phyloP scores from a whole-genome alignment of 371 early-diverging fungal genomes.

The Coemansia sp. region DNA sequence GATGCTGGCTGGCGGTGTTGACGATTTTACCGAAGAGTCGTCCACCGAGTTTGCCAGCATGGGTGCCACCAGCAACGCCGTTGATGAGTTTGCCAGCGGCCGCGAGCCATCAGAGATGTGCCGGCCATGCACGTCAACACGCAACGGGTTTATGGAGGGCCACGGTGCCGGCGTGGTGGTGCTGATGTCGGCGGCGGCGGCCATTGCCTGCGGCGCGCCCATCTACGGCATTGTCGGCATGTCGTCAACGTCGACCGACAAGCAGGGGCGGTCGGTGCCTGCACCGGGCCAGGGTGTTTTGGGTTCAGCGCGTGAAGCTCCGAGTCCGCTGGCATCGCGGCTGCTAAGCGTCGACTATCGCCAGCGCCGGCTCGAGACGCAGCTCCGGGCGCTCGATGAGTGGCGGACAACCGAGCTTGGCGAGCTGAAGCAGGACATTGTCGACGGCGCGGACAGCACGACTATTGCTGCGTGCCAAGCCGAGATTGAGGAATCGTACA shows the following conservation, averaged over 20 bases:
- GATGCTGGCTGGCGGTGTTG: constrained; percentile 91
- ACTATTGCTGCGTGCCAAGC: too few relatives aligned
- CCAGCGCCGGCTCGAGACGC: constrained; percentile 71
- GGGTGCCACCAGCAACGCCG: constrained; percentile 92
- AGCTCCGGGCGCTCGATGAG: constrained; percentile 74
- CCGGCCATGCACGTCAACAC: constrained; percentile 85
- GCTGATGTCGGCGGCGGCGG: constrained; percentile 87
- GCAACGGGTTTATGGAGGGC: constrained; percentile 93
- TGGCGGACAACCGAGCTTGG: constrained; percentile 72
- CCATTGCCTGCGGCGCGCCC: constrained; percentile 94
- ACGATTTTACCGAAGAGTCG: constrained; percentile 91
- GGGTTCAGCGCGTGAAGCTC: constrained; percentile 57
- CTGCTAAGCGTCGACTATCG: constrained; percentile 89
- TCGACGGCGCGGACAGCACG: not conserved
- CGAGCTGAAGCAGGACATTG: not conserved
- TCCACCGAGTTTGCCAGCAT: constrained; percentile 75
- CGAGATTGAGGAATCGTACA: constrained; percentile 79
- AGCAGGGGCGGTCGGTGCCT: constrained; percentile 92
- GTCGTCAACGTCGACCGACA: constrained; percentile 93
- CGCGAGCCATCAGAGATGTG: constrained; percentile 89
- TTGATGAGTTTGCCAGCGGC: constrained; percentile 85
- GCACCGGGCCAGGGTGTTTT: constrained; percentile 94
- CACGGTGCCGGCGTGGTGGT: constrained; percentile 91
- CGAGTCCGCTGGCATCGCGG: constrained; percentile 56
- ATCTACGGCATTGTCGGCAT: constrained; percentile 91